Percentiles rank a stretch among this genome's conserved stretches.
These are phyloP conservation scores for Aspergillus nomiae DNA, from an alignment of 2,329 filamentous ascomycete species.

Conservation along the genomic window DNA sequence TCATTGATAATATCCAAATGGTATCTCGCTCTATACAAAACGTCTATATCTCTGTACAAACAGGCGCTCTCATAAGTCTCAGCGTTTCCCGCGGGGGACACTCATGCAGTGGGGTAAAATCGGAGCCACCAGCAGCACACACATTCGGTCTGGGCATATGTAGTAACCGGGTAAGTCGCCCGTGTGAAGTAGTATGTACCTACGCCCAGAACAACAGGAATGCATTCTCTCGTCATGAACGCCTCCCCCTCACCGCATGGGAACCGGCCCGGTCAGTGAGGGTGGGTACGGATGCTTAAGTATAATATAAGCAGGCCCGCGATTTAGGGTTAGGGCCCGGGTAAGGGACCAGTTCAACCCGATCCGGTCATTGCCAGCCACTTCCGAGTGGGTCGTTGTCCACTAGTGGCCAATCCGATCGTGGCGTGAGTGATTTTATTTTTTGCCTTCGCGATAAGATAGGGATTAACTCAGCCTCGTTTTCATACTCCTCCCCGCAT, in stretches of 20 bases:
- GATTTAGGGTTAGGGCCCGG: background rate
- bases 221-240: background rate
- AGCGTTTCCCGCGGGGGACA: background rate
- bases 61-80: background rate
- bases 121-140: background rate
- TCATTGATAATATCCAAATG: background rate
- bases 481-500: constrained; percentile 9
- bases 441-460: background rate
- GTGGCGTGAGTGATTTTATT: background rate
- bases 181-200: background rate
- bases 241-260: background rate
- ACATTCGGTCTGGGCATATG: background rate
- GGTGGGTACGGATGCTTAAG: background rate
- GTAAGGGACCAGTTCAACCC: background rate
- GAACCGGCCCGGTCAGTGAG: background rate
- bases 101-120: background rate
- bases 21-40: constrained; percentile 1
- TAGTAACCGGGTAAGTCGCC: background rate
- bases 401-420: background rate
- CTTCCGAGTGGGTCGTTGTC: background rate
- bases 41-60: background rate
- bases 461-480: background rate
- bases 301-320: background rate
- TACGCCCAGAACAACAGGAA: background rate
- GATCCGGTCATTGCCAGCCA: background rate